Evolutionary conservation across 192 early-diverging fungal species (phyloP), one percentile per base, ranked within the genome.

Genomic region (Coemansia sp.): DNA sequence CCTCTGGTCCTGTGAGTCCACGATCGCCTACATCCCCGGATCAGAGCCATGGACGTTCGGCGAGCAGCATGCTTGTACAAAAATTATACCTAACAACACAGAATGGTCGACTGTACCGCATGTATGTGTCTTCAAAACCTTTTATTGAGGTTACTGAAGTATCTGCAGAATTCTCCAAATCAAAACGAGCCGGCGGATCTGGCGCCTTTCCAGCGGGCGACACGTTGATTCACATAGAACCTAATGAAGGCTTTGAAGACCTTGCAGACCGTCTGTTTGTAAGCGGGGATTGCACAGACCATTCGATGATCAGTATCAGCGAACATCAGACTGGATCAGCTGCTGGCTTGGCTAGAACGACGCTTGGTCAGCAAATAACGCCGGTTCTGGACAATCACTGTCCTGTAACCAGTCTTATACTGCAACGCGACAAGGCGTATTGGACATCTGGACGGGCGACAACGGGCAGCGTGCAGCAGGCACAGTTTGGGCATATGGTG

Each of bases 311-410:
- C n/a, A 33, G 25, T 10, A 48, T 75, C 50, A 15, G n/a, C 23
- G 37, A 58, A 8, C 42, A 55, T 11, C 17, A 30, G 23, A 38
- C 15, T 31, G 41, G 14, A 1, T 45, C 44, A n/a, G 27, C 20
- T 28, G 31, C 14, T n/a, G 59, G 4, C 4, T n/a, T 28, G 44
- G 54, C 48, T 19, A 53, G 14, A 9, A 41, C 53, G 10, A 19
- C 28, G 10, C 13, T 10, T 31, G 13, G 47, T 2, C 57, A 54
- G 54, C 31, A 47, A 14, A 22, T 34, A 9, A 25, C 45, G 4
- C 40, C 50, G 27, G 62, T 68, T 8, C 47, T 78, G 0, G 47
- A 57, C 30, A 72, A 65, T 64, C 75, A 71, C 28, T 67, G 68
- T 22, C 75, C 75, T 2, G 53, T 65, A 25, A 22, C 58, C 5